Conservation (phyloP, 1,284 basidiomycete species). For the Erythrobasidium hasegawianum region DNA sequence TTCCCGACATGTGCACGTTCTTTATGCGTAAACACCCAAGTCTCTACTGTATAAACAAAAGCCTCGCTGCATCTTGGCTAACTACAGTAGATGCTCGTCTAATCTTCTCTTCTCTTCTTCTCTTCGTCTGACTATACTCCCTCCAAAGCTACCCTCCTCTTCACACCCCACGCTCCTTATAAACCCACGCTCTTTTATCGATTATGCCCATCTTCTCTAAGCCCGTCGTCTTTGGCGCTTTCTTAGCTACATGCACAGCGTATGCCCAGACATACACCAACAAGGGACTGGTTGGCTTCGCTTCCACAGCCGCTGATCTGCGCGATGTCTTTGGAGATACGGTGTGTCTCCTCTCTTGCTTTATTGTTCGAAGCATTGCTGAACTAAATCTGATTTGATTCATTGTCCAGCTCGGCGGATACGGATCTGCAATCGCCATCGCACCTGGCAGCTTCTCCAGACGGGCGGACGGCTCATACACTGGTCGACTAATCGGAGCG, state of each 20-base stretch:
- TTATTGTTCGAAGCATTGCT: neutral
- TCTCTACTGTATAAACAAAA: too few species aligned
- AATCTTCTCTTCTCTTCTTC: too few species aligned
- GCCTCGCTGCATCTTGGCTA: too few species aligned
- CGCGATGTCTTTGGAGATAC: conserved; percentile 45
- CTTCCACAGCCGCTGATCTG: conserved; percentile 40
- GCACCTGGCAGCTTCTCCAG: conserved; percentile 23
- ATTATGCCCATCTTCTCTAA: neutral
- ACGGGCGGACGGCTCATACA: conserved; percentile 26
- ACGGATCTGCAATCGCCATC: conserved; percentile 40
- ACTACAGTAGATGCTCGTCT: too few species aligned
- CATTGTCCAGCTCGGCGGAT: conserved; percentile 40
- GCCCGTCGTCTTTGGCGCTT: conserved; percentile 5
- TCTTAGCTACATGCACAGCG: neutral
- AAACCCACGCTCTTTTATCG: too few species aligned
- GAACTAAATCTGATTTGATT: neutral
- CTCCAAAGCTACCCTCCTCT: too few species aligned
- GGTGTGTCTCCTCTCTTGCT: neutral
- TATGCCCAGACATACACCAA: conserved; percentile 38
- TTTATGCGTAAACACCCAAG: too few species aligned
- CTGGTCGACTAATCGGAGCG: conserved; percentile 10
- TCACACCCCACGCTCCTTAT: too few species aligned
- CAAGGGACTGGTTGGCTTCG: conserved; percentile 47
- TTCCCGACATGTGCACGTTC: too few species aligned
- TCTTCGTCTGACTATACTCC: too few species aligned